Evolutionary conservation across 2,329 filamentous ascomycete genomes (phyloP), one percentile per base, ranked within the genome.

Genomic region (Apiospora arundinis): DNA sequence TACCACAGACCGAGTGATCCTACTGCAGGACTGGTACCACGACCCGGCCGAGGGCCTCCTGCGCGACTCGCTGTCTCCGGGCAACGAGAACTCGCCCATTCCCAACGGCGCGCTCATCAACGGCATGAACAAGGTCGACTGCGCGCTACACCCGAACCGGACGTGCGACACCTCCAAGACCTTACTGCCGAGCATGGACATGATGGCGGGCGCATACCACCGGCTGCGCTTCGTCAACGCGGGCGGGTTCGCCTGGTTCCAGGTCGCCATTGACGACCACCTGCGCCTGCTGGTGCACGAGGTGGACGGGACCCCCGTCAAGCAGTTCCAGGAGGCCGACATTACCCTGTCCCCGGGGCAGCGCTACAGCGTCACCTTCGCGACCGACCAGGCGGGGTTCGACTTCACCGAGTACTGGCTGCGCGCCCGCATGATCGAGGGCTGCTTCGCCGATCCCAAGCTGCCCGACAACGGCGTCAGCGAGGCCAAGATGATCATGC

Each of bases 1-100:
- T 70, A 81, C 82, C 60, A 86, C 83, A 46, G 91, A 93, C 75
- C 82, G 90, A 32, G 85, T 91, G 0, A 78, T 93, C n/a, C 89
- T 91, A 60, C 81, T 93, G 46, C 90, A 89, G 16, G 91, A 93
- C 76, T 92, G 91, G 87, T 93, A 93, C 74, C 91, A 93, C 74
- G 87, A 91, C 67, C 77, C 80, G 60, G 84, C 83, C 23, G 78
- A 79, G 69, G 80, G 79, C 46, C 77, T 84, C 23, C 77, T 85
- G 70, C 77, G 78, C 60, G 76, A 79, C 4, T 76, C 80, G 45
- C 76, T 85, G 56, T 81, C 82, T 69, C 82, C 83, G 46, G 83
- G 83, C 1, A 82, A 78, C 69, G 84, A 85, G 73, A 77, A 80
- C 70, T 80, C 83, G 32, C 84, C 84, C 18, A 81, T 82, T 48